A percentile compares a stretch with the other conserved stretches of the same genome.
Conservation (phyloP, 352 stramenopile species). For the Stephanocyclus meneghinianus region DNA sequence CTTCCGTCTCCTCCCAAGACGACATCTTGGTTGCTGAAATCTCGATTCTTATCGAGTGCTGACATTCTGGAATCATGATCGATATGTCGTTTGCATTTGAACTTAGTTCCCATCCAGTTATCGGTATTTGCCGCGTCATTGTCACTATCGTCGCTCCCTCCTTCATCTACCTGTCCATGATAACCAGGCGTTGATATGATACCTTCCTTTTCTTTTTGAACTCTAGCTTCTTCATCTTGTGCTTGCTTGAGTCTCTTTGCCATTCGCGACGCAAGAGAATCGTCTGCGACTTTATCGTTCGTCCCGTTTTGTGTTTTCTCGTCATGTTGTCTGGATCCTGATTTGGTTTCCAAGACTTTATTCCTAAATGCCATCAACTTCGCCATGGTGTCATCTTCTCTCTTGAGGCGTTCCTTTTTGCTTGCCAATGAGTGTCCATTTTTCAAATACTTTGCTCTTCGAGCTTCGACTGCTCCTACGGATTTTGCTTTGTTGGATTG, state of each 20-base stretch:
- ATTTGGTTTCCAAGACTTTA: slow-evolving; percentile 56
- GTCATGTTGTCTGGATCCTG: slow-evolving; percentile 12
- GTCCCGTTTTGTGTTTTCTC: background rate
- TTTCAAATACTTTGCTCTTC: slow-evolving; percentile 66
- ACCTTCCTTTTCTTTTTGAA: slow-evolving; percentile 30
- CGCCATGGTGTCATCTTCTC: slow-evolving; percentile 72
- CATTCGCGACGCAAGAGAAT: slow-evolving; percentile 65
- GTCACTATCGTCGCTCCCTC: slow-evolving; percentile 31
- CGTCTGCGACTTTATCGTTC: slow-evolving; percentile 16
- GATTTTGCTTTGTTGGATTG: slow-evolving; percentile 20
- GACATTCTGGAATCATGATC: slow-evolving; percentile 50
- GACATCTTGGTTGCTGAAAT: slow-evolving; percentile 28
- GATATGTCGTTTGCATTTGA: slow-evolving; percentile 75
- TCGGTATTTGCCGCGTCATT: slow-evolving; percentile 9
- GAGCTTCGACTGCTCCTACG: slow-evolving; percentile 59
- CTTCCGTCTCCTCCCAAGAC: slow-evolving; percentile 62
- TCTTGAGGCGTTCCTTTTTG: slow-evolving; percentile 39
- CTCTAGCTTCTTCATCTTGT: slow-evolving; percentile 27
- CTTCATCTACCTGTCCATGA: slow-evolving; percentile 65
- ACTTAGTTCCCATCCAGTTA: slow-evolving; percentile 70
- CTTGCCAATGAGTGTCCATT: slow-evolving; percentile 34
- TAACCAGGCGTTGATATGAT: slow-evolving; percentile 50
- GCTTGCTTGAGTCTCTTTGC: slow-evolving; percentile 29
- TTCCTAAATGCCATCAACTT: slow-evolving; percentile 72
- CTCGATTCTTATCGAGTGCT: slow-evolving; percentile 28